A percentile compares a stretch with the other conserved stretches of the same genome.
These are phyloP conservation scores for Fusarium camptoceras DNA, from an alignment of 2,329 filamentous ascomycete species.

Conservation along the genomic window DNA sequence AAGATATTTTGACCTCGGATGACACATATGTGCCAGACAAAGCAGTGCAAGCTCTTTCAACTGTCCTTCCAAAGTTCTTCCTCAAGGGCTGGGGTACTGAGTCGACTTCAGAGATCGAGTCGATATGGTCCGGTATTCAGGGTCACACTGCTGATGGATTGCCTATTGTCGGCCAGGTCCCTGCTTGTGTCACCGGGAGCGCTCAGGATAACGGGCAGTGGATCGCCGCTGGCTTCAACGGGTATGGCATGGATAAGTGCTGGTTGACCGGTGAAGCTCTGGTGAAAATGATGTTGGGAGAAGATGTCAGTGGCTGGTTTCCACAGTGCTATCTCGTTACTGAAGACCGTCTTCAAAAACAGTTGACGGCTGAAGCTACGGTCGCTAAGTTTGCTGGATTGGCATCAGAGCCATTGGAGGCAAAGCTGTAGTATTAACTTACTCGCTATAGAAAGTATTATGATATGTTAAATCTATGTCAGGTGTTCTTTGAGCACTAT, in stretches of 20 bases:
- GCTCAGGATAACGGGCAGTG: conserved; percentile 52
- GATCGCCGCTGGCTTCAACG: conserved; percentile 61
- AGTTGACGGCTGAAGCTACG: conserved; percentile 3
- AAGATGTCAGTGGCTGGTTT: conserved; percentile 42
- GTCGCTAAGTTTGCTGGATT: not conserved
- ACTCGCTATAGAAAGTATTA: accelerated
- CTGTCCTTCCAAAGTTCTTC: conserved; percentile 57
- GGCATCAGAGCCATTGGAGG: not conserved
- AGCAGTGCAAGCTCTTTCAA: conserved; percentile 49
- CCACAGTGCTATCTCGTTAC: conserved; percentile 24
- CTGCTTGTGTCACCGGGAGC: conserved; percentile 39
- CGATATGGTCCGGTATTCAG: conserved; percentile 60
- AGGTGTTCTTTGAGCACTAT: not conserved
- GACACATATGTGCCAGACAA: conserved; percentile 51
- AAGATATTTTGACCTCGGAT: conserved; percentile 55
- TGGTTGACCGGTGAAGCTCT: conserved; percentile 61
- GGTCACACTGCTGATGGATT: conserved; percentile 58
- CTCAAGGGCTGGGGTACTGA: conserved; percentile 45
- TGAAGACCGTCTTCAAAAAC: conserved; percentile 1
- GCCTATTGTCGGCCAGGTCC: conserved; percentile 59
- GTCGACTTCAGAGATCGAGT: not conserved
- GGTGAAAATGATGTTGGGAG: conserved; percentile 43
- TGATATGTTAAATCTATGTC: not conserved
- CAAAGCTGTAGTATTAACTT: not conserved
- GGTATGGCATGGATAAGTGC: conserved; percentile 63